Conservation (phyloP, 106 monocot genomes). For the Dendrobium chrysotoxum region DNA sequence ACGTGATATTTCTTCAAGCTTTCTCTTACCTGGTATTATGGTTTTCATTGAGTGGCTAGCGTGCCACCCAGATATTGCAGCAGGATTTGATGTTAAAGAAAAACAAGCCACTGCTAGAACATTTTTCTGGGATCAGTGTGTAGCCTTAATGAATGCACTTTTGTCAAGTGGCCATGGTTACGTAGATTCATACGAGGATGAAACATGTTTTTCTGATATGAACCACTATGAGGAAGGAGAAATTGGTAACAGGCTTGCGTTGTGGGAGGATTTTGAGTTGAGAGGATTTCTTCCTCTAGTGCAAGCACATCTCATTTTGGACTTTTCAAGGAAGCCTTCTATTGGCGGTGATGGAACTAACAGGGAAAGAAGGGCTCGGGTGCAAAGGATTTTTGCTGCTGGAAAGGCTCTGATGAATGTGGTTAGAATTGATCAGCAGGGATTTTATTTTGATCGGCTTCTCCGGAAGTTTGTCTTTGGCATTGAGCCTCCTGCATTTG, state of each 20-base stretch:
- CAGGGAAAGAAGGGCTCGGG: conserved; percentile 66
- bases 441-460: conserved; percentile 58
- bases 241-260: conserved; percentile 68
- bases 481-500: conserved; percentile 24
- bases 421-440: conserved; percentile 46
- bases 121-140: conserved; percentile 79
- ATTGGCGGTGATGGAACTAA: conserved; percentile 40
- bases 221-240: conserved; percentile 72
- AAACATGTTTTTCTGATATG: conserved; percentile 76
- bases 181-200: conserved; percentile 50
- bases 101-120: conserved; percentile 62
- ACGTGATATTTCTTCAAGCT: conserved; percentile 68
- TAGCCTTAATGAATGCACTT: conserved; percentile 74
- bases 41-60: conserved; percentile 98
- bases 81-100: conserved; percentile 51
- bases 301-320: conserved; percentile 87
- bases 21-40: conserved; percentile 64
- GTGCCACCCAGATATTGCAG: conserved; percentile 61
- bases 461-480: conserved; percentile 63
- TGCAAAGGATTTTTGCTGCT: conserved; percentile 82
- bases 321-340: conserved; percentile 68
- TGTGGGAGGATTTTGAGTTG: conserved; percentile 96
- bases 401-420: conserved; percentile 51
- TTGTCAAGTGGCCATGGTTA: conserved; percentile 40
- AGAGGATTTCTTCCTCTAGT: conserved; percentile 81